Base-by-base conservation (phyloP, 106 monocot genomes). In the Acorus calamus region DNA sequence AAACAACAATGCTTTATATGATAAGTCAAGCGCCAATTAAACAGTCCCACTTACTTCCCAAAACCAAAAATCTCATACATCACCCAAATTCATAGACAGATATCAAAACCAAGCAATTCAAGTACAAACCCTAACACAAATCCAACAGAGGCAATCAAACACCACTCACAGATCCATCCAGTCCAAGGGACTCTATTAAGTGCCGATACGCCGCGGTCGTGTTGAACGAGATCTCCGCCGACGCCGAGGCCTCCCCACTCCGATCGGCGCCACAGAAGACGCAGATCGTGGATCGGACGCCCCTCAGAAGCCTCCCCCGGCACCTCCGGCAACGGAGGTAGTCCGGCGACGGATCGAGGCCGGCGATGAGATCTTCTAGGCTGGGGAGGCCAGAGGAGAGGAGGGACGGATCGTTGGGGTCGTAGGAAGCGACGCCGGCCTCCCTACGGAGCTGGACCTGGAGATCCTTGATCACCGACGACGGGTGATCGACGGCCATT, bases 111-210 rank as follows among this genome's bases (percentile, higher is more conserved):
- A 28, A 12, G 6, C 55, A 55, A 56, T 4, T 6, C 9, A 44
- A 56, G 2, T 0, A 68, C 13, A 5, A 50, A 46, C 43, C 6
- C 42, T 6, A 3, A 4, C 44, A 4, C 4, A 47, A 59, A 49
- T 8, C 12, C 28, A 44, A 68, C 28, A 28, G 28, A 28, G 28
- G 45, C 9, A 44, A 46, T n/a, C 2, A 44, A n/a, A 44, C 49
- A 28, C 28, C 28, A 80, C 89, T 86, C 67, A 94, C 94, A 6
- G 86, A 89, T 61, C 81, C 89, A 70, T 94, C 84, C 10, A 89
- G 79, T 42, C 73, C 76, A 45, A 89, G 86, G 42, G 70, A 84
- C 8, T 78, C 71, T n/a, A 94, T 79, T 6, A 89, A 50, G 44
- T 74, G 71, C 70, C 71, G 74, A 71, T 66, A 87, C n/a, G 70